phyloP scores from a whole-genome alignment of 441 rosid genomes.

The Erodium chrysanthum region DNA sequence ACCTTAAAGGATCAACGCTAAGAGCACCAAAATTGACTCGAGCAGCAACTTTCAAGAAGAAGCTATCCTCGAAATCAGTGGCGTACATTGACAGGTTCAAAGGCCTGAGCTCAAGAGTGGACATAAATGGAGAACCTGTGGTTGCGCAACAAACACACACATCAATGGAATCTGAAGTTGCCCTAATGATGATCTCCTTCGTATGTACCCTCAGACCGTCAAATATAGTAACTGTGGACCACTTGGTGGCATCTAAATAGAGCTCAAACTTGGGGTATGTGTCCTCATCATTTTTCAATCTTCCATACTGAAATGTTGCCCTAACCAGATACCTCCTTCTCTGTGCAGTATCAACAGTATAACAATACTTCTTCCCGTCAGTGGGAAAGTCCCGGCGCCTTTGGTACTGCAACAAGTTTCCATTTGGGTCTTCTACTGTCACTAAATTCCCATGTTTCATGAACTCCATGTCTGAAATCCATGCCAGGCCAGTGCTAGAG shows the following conservation, averaged over 20 bases:
- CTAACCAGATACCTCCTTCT: constrained; percentile 75
- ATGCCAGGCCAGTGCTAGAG: constrained; percentile 50
- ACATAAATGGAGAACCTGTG: constrained; percentile 80
- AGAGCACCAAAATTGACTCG: constrained; percentile 88
- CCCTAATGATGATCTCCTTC: constrained; percentile 71
- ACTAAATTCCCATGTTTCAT: constrained; percentile 46
- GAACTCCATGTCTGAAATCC: constrained; percentile 64
- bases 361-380: constrained; percentile 71
- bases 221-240: constrained; percentile 68
- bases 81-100: constrained; percentile 80
- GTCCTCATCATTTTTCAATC: constrained; percentile 36
- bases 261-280: constrained; percentile 74
- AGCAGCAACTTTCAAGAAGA: constrained; percentile 77
- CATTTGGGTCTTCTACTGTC: constrained; percentile 29
- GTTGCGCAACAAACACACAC: constrained; percentile 81
- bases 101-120: constrained; percentile 84
- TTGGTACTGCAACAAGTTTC: constrained; percentile 38
- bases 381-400: constrained; percentile 67
- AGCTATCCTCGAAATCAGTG: constrained; percentile 67
- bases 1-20: constrained; percentile 56
- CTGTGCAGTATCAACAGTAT: constrained; percentile 52
- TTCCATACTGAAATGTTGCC: constrained; percentile 72
- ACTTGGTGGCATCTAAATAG: constrained; percentile 71
- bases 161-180: constrained; percentile 60
- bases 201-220: constrained; percentile 60